Percentiles rank a stretch among this genome's conserved stretches.
Evolutionary conservation across 2,329 filamentous ascomycete genomes (phyloP).

Genomic region (Fusarium graminum): DNA sequence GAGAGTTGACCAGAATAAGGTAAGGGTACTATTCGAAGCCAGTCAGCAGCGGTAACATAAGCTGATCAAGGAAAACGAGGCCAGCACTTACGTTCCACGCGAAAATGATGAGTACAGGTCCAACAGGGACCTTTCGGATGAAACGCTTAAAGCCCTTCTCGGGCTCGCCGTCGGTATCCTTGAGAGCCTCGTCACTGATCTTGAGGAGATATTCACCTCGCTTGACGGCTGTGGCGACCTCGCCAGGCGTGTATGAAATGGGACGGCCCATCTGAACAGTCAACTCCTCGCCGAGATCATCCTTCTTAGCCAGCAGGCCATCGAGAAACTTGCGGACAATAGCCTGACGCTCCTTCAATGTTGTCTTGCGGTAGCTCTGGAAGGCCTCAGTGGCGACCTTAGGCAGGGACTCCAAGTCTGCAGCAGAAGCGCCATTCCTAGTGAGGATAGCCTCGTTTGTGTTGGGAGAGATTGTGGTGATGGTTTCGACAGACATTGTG

Average conservation of each 20-base stretch:
- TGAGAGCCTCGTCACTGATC: slow-evolving; percentile 81
- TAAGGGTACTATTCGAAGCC: slow-evolving; percentile 81
- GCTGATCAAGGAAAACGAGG: slow-evolving; percentile 1
- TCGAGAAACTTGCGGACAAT: slow-evolving; percentile 86
- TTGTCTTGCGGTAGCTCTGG: slow-evolving; percentile 79
- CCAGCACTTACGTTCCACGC: slow-evolving; percentile 86
- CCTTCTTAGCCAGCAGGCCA: slow-evolving; percentile 76
- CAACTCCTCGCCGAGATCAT: slow-evolving; percentile 85
- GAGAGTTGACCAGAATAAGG: slow-evolving; percentile 90
- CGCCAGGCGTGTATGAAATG: slow-evolving; percentile 86
- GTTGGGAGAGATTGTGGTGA: slow-evolving; percentile 87
- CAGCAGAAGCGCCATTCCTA: slow-evolving; percentile 77
- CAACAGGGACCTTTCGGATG: slow-evolving; percentile 88
- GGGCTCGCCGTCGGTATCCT: slow-evolving; percentile 83
- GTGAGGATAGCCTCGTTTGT: slow-evolving; percentile 88
- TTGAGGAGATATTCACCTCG: slow-evolving; percentile 88
- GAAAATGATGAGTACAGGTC: slow-evolving; percentile 89
- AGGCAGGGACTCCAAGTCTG: slow-evolving; percentile 79
- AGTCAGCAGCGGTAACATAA: slow-evolving; percentile 8
- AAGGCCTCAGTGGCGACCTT: slow-evolving; percentile 80
- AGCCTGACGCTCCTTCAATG: slow-evolving; percentile 79
- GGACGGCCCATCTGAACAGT: slow-evolving; percentile 96
- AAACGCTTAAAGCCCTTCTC: slow-evolving; percentile 93
- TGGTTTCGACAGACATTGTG: slow-evolving; percentile 72
- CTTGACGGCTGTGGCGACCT: slow-evolving; percentile 87